Conservation (phyloP, 1,139 yeast species). For the Yamadazyma membranifaciens region DNA sequence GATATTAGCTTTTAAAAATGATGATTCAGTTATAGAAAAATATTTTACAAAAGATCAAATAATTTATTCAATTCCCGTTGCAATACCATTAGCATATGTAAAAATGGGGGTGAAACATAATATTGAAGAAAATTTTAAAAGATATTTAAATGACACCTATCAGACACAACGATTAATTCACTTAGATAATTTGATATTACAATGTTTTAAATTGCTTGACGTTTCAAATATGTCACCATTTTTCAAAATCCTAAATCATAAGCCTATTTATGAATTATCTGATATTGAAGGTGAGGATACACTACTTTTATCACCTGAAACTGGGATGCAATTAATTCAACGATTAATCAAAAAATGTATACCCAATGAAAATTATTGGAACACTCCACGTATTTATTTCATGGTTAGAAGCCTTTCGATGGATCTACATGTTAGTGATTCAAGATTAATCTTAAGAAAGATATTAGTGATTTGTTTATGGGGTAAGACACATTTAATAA, state of each 20-base stretch:
- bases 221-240: conserved; percentile 20
- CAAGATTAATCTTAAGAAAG: no score
- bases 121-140: conserved; percentile 24
- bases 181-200: conserved; percentile 20
- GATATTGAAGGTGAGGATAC: conserved; percentile 4
- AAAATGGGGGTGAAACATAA: conserved; percentile 40
- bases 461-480: conserved; percentile 19
- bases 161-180: conserved; percentile 18
- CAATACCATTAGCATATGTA: conserved; percentile 48
- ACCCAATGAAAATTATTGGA: conserved; percentile 33
- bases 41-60: conserved; percentile 1
- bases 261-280: background rate
- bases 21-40: background rate
- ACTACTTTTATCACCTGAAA: conserved; percentile 23
- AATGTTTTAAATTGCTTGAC: conserved; percentile 40
- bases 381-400: conserved; percentile 5
- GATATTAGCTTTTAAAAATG: conserved; percentile 21
- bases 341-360: conserved; percentile 20
- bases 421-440: background rate
- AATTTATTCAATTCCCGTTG: conserved; percentile 17
- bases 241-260: background rate
- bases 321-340: conserved; percentile 25
- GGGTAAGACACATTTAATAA: conserved; percentile 18
- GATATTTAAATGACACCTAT: conserved; percentile 15
- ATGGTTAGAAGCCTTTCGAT: background rate